Conservation (phyloP, 2,329 filamentous ascomycete genomes). For the Stachybotrys chartarum region DNA sequence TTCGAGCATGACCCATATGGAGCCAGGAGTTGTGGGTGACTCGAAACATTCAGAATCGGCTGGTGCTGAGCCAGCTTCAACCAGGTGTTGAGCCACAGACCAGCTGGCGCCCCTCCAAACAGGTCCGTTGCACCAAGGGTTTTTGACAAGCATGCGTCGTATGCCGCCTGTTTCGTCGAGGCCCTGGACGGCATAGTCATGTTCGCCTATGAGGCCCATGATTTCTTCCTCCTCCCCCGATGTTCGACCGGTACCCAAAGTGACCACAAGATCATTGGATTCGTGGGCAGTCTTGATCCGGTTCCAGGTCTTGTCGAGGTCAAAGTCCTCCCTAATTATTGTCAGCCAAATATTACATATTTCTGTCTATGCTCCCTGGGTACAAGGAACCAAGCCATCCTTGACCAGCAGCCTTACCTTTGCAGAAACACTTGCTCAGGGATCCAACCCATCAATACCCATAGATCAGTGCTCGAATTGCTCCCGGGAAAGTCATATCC, state of each 20-base stretch:
- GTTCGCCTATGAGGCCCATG: slow-evolving; percentile 77
- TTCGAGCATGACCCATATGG: slow-evolving; percentile 89
- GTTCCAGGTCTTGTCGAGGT: slow-evolving; percentile 69
- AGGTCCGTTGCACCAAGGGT: slow-evolving; percentile 85
- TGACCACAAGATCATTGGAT: slow-evolving; percentile 76
- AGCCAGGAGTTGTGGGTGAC: slow-evolving; percentile 44
- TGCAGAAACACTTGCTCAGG: slow-evolving; percentile 92
- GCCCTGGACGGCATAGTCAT: slow-evolving; percentile 89
- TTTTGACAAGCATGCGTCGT: slow-evolving; percentile 77
- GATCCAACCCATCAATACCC: slow-evolving; percentile 91
- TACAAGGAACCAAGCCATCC: not conserved
- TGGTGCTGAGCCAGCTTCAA: not conserved
- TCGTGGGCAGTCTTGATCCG: slow-evolving; percentile 68
- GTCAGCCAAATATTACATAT: slow-evolving; percentile 1
- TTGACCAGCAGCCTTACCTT: slow-evolving; percentile 34
- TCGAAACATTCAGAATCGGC: not conserved
- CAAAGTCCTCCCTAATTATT: slow-evolving; percentile 62
- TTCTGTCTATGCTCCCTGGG: not conserved
- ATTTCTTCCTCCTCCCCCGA: slow-evolving; percentile 69
- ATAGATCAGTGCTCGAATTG: slow-evolving; percentile 92
- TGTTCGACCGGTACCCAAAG: slow-evolving; percentile 81
- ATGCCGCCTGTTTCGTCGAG: slow-evolving; percentile 56
- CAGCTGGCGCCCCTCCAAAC: slow-evolving; percentile 54
- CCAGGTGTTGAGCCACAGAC: slow-evolving; percentile 7
- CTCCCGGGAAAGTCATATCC: slow-evolving; percentile 98